Conservation (phyloP, 2,329 filamentous ascomycete genomes). For the Huntiella moniliformis region DNA sequence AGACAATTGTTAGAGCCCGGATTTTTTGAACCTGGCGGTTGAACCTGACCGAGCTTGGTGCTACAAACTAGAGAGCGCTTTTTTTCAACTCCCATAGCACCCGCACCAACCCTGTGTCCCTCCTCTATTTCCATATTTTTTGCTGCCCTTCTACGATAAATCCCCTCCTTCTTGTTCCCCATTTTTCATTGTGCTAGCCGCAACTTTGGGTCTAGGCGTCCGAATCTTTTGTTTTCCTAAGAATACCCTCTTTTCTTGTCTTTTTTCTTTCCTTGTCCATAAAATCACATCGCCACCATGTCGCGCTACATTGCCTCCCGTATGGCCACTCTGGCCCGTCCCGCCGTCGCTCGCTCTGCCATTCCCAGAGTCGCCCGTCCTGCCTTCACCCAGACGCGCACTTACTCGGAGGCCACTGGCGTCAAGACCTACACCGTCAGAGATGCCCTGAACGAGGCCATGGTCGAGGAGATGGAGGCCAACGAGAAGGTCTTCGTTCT, state of each 20-base stretch:
- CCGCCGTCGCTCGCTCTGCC: conserved; percentile 6
- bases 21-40: neutral
- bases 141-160: conserved; percentile 6
- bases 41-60: neutral
- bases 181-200: conserved; percentile 2
- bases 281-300: conserved; percentile 7
- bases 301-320: conserved; percentile 11
- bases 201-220: neutral
- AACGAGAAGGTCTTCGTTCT: conserved; percentile 92
- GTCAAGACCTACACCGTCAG: conserved; percentile 89
- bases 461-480: conserved; percentile 87
- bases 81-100: conserved; percentile 4
- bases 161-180: conserved; percentile 7
- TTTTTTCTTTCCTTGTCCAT: neutral
- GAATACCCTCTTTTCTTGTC: conserved; percentile 2
- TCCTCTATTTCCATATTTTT: conserved; percentile 5
- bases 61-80: conserved; percentile 3
- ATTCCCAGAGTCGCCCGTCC: conserved; percentile 10
- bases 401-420: conserved; percentile 38
- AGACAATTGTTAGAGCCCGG: conserved; percentile 5
- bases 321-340: conserved; percentile 10
- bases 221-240: conserved; percentile 1
- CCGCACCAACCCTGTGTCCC: conserved; percentile 1
- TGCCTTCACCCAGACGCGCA: conserved; percentile 25
- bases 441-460: conserved; percentile 92